These are phyloP conservation scores for Phytophthora idaei DNA, from an alignment of 352 stramenopile species.

Conservation along the genomic window DNA sequence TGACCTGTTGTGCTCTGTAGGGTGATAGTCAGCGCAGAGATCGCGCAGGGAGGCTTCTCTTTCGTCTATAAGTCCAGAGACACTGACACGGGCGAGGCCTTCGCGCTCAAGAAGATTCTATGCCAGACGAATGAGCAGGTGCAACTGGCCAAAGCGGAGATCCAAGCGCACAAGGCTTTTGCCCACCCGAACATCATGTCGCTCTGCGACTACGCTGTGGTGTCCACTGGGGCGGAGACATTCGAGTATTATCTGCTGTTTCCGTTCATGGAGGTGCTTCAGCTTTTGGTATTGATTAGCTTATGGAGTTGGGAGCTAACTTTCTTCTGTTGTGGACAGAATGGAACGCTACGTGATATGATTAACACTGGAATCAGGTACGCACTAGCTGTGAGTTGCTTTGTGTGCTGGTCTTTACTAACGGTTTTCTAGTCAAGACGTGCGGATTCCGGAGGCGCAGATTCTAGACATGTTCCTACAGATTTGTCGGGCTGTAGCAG, in stretches of 20 bases:
- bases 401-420: not conserved
- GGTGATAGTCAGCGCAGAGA: conserved; percentile 59
- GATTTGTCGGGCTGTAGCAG: conserved; percentile 77
- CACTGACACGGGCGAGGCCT: conserved; percentile 70
- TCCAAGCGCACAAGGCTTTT: conserved; percentile 78
- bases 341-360: conserved; percentile 85
- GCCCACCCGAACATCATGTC: conserved; percentile 86
- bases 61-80: conserved; percentile 86
- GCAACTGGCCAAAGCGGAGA: conserved; percentile 81
- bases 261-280: conserved; percentile 76
- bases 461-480: conserved; percentile 87
- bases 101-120: conserved; percentile 91
- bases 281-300: not conserved
- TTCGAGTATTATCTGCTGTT: conserved; percentile 89
- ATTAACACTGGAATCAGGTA: conserved; percentile 76
- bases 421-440: conserved; percentile 28
- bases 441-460: conserved; percentile 66
- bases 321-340: conserved; percentile 37
- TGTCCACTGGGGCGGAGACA: conserved; percentile 45
- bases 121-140: conserved; percentile 87
- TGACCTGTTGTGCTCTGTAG: conserved; percentile 32
- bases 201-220: conserved; percentile 74
- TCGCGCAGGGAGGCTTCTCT: conserved; percentile 89
- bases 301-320: conserved; percentile 8
- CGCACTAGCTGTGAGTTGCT: not conserved